Conservation (phyloP, 2,329 filamentous ascomycete species). For the Amauroascus verrucosus region DNA sequence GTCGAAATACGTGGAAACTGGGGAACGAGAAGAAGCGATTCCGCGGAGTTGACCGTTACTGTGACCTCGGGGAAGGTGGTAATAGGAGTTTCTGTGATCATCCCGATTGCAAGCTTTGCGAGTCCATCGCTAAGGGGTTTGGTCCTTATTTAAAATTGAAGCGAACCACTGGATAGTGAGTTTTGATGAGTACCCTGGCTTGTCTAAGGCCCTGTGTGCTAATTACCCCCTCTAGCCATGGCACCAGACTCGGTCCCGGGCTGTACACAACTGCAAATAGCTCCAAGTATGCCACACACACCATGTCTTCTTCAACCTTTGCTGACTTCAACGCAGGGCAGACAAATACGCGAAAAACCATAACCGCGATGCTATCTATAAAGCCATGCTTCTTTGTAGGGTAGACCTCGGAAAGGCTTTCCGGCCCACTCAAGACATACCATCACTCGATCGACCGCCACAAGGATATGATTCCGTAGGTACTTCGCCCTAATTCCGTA, state of each 20-base stretch:
- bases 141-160: slow-evolving; percentile 5
- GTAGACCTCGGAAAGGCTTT: slow-evolving; percentile 5
- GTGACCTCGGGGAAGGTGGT: slow-evolving; percentile 6
- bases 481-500: neutral
- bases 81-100: neutral
- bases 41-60: slow-evolving; percentile 4
- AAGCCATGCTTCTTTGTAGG: slow-evolving; percentile 10
- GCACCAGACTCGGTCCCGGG: slow-evolving; percentile 4
- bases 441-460: neutral
- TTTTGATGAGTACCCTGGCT: neutral
- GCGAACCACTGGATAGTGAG: neutral
- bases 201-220: neutral
- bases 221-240: neutral
- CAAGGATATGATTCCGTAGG: slow-evolving; percentile 6
- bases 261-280: slow-evolving; percentile 10
- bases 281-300: neutral
- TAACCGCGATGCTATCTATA: neutral
- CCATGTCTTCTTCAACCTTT: neutral
- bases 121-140: slow-evolving; percentile 7
- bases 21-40: slow-evolving; percentile 6
- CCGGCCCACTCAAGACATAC: neutral
- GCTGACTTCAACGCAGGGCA: slow-evolving; percentile 3
- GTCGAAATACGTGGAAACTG: slow-evolving; percentile 1
- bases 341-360: slow-evolving; percentile 1
- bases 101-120: slow-evolving; percentile 8